Evolutionary conservation across 768 basidiomycete genomes (phyloP).

Genomic region (Rhodotorula taiwanensis): DNA sequence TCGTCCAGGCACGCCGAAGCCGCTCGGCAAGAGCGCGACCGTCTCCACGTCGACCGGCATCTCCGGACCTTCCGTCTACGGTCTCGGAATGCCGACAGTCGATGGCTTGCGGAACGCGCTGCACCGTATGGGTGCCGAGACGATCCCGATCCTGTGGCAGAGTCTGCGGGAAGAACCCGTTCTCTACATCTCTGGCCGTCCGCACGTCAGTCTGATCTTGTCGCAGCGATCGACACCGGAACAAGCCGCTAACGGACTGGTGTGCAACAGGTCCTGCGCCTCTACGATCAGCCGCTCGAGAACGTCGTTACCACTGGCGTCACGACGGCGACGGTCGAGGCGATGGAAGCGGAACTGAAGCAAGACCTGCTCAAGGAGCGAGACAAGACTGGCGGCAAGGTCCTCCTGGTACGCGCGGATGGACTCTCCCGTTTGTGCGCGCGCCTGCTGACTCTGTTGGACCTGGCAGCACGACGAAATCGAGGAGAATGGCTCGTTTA

Average conservation of each 20-base stretch:
- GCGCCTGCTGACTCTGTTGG: constrained; percentile 42
- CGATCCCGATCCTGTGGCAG: constrained; percentile 80
- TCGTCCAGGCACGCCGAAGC: background rate
- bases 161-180: constrained; percentile 64
- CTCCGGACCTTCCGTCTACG: constrained; percentile 39
- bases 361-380: constrained; percentile 75
- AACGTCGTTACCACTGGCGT: constrained; percentile 98
- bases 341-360: constrained; percentile 58
- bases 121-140: constrained; percentile 65
- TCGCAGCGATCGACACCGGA: too few species aligned
- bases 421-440: constrained; percentile 53
- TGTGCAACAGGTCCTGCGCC: constrained; percentile 72
- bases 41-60: background rate
- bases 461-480: constrained; percentile 70
- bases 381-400: constrained; percentile 58
- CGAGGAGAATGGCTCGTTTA: constrained; percentile 78
- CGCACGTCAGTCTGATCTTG: constrained; percentile 21
- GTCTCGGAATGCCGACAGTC: constrained; percentile 88
- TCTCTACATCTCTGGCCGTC: constrained; percentile 62
- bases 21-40: background rate
- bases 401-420: constrained; percentile 61
- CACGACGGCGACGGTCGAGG: constrained; percentile 78
- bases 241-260: constrained; percentile 40
- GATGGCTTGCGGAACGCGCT: constrained; percentile 77
- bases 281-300: constrained; percentile 77